A percentile compares a stretch with the other conserved stretches of the same genome.
Conservation (phyloP, 306 rosid species). For the Amphicarpaea edgeworthii region DNA sequence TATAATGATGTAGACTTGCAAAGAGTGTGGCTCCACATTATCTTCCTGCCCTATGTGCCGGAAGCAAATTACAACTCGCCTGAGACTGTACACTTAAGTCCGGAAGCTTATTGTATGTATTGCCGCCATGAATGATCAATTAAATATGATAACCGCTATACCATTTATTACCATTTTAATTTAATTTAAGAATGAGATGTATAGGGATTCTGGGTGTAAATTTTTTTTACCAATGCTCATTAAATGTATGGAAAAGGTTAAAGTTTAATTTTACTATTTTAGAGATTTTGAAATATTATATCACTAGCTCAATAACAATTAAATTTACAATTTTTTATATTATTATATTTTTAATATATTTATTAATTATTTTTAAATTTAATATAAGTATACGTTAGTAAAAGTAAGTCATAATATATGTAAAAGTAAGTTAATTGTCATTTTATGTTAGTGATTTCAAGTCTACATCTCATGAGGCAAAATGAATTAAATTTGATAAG, state of each 20-base stretch:
- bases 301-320: no score
- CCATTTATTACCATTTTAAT: background rate
- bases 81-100: conserved; percentile 68
- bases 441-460: no score
- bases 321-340: no score
- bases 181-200: conserved; percentile 15
- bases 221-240: conserved; percentile 9
- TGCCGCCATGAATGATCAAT: background rate
- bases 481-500: no score
- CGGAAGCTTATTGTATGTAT: background rate
- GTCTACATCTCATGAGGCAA: no score
- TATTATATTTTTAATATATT: no score
- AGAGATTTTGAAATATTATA: background rate
- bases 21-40: conserved; percentile 77
- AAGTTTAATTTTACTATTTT: no score
- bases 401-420: no score
- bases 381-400: no score
- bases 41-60: conserved; percentile 83
- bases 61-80: conserved; percentile 75
- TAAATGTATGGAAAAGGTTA: background rate
- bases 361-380: no score
- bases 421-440: no score
- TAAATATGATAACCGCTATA: background rate
- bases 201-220: conserved; percentile 10
- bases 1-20: conserved; percentile 72